Conservation (phyloP, 257 asterid genomes). For the Henckelia pumila region DNA sequence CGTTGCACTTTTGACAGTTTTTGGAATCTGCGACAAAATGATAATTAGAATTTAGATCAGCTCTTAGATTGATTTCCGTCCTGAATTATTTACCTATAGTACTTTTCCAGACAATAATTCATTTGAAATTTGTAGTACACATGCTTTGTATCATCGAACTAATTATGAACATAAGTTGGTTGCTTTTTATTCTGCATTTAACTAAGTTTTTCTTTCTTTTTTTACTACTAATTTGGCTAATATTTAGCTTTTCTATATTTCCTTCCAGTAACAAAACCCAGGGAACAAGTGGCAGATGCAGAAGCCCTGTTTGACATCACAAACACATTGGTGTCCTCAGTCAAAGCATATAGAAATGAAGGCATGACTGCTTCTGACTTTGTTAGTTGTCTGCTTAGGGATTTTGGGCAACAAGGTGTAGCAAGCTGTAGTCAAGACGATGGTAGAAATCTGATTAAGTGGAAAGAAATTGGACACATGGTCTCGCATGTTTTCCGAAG, state of each 20-base stretch:
- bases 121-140: neutral
- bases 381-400: conserved; percentile 59
- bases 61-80: neutral
- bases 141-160: neutral
- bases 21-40: neutral
- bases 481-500: conserved; percentile 62
- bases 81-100: neutral
- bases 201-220: neutral
- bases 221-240: neutral
- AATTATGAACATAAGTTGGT: neutral
- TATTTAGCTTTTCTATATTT: neutral
- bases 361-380: conserved; percentile 82
- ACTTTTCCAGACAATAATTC: neutral
- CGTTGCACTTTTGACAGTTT: neutral
- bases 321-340: conserved; percentile 76
- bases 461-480: conserved; percentile 68
- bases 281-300: conserved; percentile 96
- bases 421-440: conserved; percentile 46
- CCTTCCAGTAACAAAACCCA: conserved; percentile 67
- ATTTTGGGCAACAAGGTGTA: conserved; percentile 59
- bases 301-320: conserved; percentile 89
- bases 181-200: neutral
- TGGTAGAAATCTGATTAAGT: conserved; percentile 41
- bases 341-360: conserved; percentile 65
- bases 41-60: too few relatives aligned